Evolutionary conservation across 148 eudicot genomes (phyloP).

Genomic region (Tetragonia tetragonoides): DNA sequence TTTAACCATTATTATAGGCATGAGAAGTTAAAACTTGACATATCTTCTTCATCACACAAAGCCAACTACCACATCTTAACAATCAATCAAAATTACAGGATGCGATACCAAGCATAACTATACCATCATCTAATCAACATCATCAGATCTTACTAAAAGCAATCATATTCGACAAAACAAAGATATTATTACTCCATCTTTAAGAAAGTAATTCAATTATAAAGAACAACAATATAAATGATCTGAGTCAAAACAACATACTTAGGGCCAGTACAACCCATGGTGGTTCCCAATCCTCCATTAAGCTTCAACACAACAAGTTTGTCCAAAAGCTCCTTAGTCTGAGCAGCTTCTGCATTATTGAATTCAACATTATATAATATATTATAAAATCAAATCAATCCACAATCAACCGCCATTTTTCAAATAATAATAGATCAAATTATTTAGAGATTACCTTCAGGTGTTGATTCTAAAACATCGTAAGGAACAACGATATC

Average conservation of each 20-base stretch:
- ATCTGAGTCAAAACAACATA: conserved; percentile 33
- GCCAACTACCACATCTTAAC: not conserved
- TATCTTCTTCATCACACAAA: not conserved
- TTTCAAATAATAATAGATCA: conserved; percentile 5
- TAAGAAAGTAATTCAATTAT: not conserved
- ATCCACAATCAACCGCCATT: conserved; percentile 8
- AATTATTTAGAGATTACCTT: conserved; percentile 38
- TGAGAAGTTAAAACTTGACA: not conserved
- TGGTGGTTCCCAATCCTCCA: conserved; percentile 99
- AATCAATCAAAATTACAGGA: not conserved
- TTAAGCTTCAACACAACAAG: conserved; percentile 98
- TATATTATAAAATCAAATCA: conserved; percentile 6
- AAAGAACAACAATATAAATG: not conserved
- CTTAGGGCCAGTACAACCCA: conserved; percentile 99
- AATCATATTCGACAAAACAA: not conserved
- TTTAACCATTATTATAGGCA: not conserved
- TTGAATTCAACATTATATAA: not conserved
- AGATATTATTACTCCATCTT: too few relatives aligned
- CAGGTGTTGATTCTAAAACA: conserved; percentile 51
- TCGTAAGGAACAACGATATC: conserved; percentile 92
- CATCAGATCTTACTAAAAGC: not conserved
- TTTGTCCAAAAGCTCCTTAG: conserved; percentile 77
- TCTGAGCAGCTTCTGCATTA: conserved; percentile 51
- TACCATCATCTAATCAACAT: not conserved
- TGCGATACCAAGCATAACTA: not conserved